These are phyloP conservation scores for Trypanosoma caninum DNA, from an alignment of 208 protist species.

Conservation along the genomic window DNA sequence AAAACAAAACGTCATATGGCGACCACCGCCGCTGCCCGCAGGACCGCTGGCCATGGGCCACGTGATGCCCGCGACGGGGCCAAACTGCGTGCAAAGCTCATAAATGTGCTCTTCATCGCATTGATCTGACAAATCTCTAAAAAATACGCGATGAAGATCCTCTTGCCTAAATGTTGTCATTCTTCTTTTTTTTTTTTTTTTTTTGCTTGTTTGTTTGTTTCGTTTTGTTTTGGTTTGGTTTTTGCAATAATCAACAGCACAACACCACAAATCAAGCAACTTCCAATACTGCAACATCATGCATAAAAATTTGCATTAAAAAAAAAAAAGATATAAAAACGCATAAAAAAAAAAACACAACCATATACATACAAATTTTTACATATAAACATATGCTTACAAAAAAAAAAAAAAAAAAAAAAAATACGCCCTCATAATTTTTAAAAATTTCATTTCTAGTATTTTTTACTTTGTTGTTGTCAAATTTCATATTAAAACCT, in stretches of 20 bases:
- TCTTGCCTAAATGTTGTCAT: slow-evolving; percentile 80
- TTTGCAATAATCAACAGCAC: too few relatives aligned
- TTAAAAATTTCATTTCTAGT: background rate
- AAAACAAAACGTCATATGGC: slow-evolving; percentile 69
- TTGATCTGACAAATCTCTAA: slow-evolving; percentile 73
- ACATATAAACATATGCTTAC: too few relatives aligned
- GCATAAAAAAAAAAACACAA: background rate
- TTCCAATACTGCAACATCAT: too few relatives aligned
- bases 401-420: slow-evolving; percentile 2
- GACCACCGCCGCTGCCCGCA: slow-evolving; percentile 43
- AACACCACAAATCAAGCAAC: too few relatives aligned
- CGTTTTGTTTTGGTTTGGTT: too few relatives aligned
- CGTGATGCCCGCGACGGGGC: slow-evolving; percentile 61
- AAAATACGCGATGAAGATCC: slow-evolving; percentile 69
- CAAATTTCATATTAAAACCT: too few relatives aligned
- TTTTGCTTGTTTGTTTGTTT: too few relatives aligned
- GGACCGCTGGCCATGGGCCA: slow-evolving; percentile 48
- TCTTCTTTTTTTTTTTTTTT: too few relatives aligned
- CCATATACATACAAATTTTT: background rate
- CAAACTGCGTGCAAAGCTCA: slow-evolving; percentile 84
- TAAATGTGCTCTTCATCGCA: slow-evolving; percentile 76
- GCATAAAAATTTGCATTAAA: too few relatives aligned
- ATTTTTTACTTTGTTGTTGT: too few relatives aligned
- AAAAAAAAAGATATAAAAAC: background rate
- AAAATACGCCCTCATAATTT: background rate